These are phyloP conservation scores for Trichopus zeylanicus DNA, from an alignment of 116 monocot genomes.

Conservation along the genomic window DNA sequence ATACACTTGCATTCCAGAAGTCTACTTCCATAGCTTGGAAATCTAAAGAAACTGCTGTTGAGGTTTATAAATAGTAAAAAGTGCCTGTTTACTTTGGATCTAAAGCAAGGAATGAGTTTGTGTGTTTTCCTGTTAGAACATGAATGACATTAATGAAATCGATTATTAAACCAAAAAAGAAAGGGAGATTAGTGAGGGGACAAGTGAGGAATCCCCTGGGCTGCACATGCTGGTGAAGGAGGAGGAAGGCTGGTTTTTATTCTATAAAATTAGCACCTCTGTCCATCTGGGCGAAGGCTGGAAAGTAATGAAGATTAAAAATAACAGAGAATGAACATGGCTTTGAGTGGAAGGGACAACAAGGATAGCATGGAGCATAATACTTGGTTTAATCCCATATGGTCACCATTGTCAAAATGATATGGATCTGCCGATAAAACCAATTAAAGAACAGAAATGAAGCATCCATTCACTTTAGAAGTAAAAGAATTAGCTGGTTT, in stretches of 20 bases:
- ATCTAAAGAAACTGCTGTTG: too few species aligned
- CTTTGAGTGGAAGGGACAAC: constrained; percentile 65
- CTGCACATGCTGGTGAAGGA: constrained; percentile 24
- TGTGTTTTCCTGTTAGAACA: too few species aligned
- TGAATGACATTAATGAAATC: too few species aligned
- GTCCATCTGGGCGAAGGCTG: constrained; percentile 33
- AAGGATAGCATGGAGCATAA: constrained; percentile 40
- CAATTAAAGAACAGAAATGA: too few species aligned
- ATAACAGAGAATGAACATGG: constrained; percentile 31
- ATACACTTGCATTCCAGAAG: too few species aligned
- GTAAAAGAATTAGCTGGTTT: background rate
- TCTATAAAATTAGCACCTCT: constrained; percentile 16
- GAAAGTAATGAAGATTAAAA: constrained; percentile 32
- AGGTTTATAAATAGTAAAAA: too few species aligned
- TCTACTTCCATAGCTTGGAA: too few species aligned
- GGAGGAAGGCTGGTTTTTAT: constrained; percentile 17
- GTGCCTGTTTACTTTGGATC: too few species aligned
- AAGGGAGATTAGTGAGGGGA: constrained; percentile 5
- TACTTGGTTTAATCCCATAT: constrained; percentile 14
- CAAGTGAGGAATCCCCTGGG: constrained; percentile 28
- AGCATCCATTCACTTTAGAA: constrained; percentile 9
- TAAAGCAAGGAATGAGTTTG: too few species aligned
- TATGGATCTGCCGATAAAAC: constrained; percentile 12
- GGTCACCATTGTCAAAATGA: constrained; percentile 19
- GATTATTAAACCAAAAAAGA: too few species aligned